Evolutionary conservation across 2,329 filamentous ascomycete genomes (phyloP).

Genomic region (Phaeomoniella chlamydospora): DNA sequence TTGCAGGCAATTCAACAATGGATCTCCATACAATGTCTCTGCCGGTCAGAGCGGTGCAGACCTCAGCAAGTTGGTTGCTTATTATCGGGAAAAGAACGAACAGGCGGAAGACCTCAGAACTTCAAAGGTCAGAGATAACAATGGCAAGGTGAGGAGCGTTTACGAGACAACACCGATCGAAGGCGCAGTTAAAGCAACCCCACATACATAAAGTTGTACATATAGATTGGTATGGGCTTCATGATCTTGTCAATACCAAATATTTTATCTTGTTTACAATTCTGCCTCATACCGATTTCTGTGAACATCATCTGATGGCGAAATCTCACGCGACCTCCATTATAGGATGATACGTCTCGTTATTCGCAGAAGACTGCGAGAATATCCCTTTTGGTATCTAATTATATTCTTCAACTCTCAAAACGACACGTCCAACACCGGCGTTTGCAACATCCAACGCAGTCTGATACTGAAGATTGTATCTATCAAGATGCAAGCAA

Average conservation of each 20-base stretch:
- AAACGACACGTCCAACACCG: not conserved
- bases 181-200: slow-evolving; percentile 10
- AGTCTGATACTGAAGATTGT: not conserved
- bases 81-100: slow-evolving; percentile 45
- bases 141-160: not conserved
- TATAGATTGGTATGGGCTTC: too few relatives aligned
- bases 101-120: slow-evolving; percentile 43
- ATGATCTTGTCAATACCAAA: too few relatives aligned
- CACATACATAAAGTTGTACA: not conserved
- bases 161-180: slow-evolving; percentile 6
- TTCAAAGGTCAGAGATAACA: slow-evolving; percentile 13
- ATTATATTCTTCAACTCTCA: too few relatives aligned
- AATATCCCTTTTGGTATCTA: too few relatives aligned
- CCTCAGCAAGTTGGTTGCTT: slow-evolving; percentile 44
- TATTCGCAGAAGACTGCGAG: too few relatives aligned
- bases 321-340: too few relatives aligned
- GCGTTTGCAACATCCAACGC: not conserved
- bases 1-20: slow-evolving; percentile 45
- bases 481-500: slow-evolving; percentile 12
- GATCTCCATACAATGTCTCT: slow-evolving; percentile 48
- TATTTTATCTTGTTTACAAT: too few relatives aligned
- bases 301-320: too few relatives aligned
- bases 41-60: slow-evolving; percentile 44
- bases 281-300: too few relatives aligned
- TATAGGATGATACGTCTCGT: too few relatives aligned